A percentile compares a stretch with the other conserved stretches of the same genome.
Evolutionary conservation across 495 filamentous ascomycete genomes (phyloP).

Genomic region (Aspergillus ostianus): DNA sequence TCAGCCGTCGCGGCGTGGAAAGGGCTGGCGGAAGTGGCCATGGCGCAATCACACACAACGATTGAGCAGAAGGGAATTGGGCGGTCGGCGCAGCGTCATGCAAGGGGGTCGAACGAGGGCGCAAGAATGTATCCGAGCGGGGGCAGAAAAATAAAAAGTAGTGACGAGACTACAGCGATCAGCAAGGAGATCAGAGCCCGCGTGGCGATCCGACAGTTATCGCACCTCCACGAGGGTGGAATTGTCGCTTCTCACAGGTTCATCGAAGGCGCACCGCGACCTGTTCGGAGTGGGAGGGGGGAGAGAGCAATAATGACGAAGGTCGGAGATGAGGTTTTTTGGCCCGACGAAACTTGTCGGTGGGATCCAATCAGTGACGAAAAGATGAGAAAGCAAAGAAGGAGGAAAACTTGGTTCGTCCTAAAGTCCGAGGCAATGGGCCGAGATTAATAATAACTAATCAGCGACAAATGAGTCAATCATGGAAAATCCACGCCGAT

Average conservation of each 20-base stretch:
- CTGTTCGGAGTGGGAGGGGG: neutral
- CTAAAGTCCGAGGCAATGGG: neutral
- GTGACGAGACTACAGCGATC: conserved; percentile 5
- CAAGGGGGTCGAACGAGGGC: conserved; percentile 8
- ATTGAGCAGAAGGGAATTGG: conserved; percentile 6
- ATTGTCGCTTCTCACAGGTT: conserved; percentile 22
- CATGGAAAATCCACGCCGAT: too few relatives aligned
- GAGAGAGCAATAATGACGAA: neutral
- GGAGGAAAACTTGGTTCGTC: neutral
- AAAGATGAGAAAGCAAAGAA: neutral
- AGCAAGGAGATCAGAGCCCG: conserved; percentile 14
- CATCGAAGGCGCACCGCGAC: conserved; percentile 13
- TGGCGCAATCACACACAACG: conserved; percentile 5
- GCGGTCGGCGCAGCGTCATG: conserved; percentile 18
- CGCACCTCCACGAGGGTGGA: conserved; percentile 27
- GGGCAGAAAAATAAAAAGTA: conserved; percentile 1
- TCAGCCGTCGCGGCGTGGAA: conserved; percentile 17
- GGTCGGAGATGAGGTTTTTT: neutral
- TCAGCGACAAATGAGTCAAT: neutral
- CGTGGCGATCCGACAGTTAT: conserved; percentile 23
- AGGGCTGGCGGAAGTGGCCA: conserved; percentile 19
- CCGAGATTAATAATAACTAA: neutral
- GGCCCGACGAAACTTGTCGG: neutral
- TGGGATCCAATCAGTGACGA: neutral
- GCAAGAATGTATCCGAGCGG: neutral